These are phyloP conservation scores for Wickerhamiella shivajii DNA, from an alignment of 805 yeast species.

Conservation along the genomic window DNA sequence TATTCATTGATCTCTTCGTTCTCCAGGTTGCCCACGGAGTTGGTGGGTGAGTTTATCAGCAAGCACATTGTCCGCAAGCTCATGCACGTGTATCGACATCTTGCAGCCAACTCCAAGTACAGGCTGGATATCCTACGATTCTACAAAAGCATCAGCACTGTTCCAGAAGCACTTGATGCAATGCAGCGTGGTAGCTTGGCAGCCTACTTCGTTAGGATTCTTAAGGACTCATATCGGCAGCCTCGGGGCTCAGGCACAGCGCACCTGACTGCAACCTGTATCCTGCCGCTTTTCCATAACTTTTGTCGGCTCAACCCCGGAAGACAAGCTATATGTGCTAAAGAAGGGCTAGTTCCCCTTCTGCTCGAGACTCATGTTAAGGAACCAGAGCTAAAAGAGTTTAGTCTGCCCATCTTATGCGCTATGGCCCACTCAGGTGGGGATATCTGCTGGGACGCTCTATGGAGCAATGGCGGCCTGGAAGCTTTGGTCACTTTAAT, in stretches of 20 bases:
- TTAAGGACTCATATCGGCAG: conserved; percentile 16
- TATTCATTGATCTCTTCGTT: conserved; percentile 17
- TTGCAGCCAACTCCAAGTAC: conserved; percentile 19
- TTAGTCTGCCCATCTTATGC: conserved; percentile 38
- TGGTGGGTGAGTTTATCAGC: conserved; percentile 22
- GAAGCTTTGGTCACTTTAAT: conserved; percentile 28
- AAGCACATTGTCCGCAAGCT: conserved; percentile 26
- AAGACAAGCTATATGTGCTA: conserved; percentile 33
- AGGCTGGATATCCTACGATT: conserved; percentile 33
- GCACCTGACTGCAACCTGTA: conserved; percentile 30
- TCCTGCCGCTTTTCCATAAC: conserved; percentile 37
- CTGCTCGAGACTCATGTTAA: conserved; percentile 29
- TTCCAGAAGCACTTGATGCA: conserved; percentile 18
- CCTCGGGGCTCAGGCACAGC: conserved; percentile 10
- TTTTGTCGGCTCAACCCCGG: conserved; percentile 35
- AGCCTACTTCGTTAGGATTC: conserved; percentile 29
- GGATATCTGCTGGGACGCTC: conserved; percentile 26
- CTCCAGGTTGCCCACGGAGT: conserved; percentile 33
- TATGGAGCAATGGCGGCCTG: conserved; percentile 29
- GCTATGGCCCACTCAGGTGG: conserved; percentile 36
- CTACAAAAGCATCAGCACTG: conserved; percentile 23
- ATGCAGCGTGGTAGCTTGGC: conserved; percentile 28
- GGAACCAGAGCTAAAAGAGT: conserved; percentile 35
- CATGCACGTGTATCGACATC: conserved; percentile 17
- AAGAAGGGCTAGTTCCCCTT: conserved; percentile 34